A percentile compares a stretch with the other conserved stretches of the same genome.
Conservation (phyloP, 352 stramenopile species). For the Elongisporangium anandrum region DNA sequence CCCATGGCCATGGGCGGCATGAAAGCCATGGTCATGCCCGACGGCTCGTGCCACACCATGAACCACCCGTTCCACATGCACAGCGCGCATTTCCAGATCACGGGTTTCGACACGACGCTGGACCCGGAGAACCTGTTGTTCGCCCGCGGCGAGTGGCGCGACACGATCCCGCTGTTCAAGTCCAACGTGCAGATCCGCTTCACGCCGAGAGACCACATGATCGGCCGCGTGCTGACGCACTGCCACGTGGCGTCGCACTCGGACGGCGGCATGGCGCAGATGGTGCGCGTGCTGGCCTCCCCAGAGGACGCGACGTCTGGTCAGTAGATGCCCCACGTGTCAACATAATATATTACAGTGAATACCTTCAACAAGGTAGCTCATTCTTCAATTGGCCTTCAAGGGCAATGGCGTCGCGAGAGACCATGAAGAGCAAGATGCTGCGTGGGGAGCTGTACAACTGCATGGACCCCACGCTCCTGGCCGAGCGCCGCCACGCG, state of each 20-base stretch:
- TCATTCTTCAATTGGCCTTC: neutral
- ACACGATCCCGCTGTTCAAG: constrained; percentile 73
- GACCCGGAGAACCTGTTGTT: constrained; percentile 61
- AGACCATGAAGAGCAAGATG: constrained; percentile 42
- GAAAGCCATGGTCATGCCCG: constrained; percentile 4
- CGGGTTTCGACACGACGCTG: constrained; percentile 26
- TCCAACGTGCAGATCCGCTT: constrained; percentile 63
- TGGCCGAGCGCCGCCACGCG: constrained; percentile 27
- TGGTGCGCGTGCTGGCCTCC: constrained; percentile 38
- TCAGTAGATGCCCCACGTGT: too few species aligned
- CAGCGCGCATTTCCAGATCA: constrained; percentile 69
- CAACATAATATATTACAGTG: too few species aligned
- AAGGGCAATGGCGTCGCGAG: neutral
- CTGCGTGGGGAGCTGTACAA: constrained; percentile 57
- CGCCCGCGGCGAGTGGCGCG: constrained; percentile 61
- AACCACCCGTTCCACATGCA: constrained; percentile 82
- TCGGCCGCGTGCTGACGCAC: constrained; percentile 61
- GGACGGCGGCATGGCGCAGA: constrained; percentile 70
- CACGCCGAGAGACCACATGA: constrained; percentile 55
- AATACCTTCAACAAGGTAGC: too few species aligned
- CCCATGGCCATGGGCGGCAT: constrained; percentile 6
- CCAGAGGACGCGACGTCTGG: too few species aligned
- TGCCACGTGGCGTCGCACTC: constrained; percentile 74
- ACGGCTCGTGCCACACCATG: constrained; percentile 53
- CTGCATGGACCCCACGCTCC: constrained; percentile 25